Evolutionary conservation across 495 filamentous ascomycete genomes (phyloP).

Genomic region (Neurospora sp.): DNA sequence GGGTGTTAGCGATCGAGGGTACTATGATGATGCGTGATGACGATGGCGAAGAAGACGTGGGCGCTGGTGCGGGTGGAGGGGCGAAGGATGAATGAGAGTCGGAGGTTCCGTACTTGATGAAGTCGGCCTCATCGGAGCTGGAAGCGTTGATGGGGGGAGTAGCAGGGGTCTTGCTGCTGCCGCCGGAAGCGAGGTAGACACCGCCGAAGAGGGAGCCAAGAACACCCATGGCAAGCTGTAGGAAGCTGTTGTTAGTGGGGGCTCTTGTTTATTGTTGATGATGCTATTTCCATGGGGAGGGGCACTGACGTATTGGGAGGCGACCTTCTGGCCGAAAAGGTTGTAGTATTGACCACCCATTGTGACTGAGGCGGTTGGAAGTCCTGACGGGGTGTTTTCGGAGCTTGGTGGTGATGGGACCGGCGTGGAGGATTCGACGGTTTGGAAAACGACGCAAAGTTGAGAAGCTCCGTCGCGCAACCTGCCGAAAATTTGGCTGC

Average conservation of each 20-base stretch:
- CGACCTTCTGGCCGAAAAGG: conserved; percentile 81
- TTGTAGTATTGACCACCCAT: conserved; percentile 87
- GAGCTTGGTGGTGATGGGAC: conserved; percentile 16
- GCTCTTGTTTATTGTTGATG: not conserved
- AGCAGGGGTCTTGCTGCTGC: conserved; percentile 52
- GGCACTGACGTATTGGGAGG: conserved; percentile 79
- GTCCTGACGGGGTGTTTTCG: conserved; percentile 16
- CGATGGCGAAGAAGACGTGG: not conserved
- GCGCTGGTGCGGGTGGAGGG: not conserved
- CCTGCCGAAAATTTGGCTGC: not conserved
- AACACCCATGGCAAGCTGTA: conserved; percentile 76
- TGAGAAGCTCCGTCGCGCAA: conserved; percentile 7
- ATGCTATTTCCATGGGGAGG: conserved; percentile 1
- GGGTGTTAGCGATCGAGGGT: conserved; percentile 17
- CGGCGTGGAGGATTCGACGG: conserved; percentile 7
- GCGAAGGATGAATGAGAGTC: not conserved
- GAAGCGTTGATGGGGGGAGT: conserved; percentile 78
- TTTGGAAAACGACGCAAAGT: conserved; percentile 19
- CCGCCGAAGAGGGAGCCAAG: conserved; percentile 59
- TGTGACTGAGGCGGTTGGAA: conserved; percentile 36
- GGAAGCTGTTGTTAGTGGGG: not conserved
- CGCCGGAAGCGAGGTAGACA: conserved; percentile 43
- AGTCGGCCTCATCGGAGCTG: conserved; percentile 89
- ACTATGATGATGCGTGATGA: not conserved
- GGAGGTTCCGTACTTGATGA: conserved; percentile 74